phyloP scores from a whole-genome alignment of 371 early-diverging fungal species.

The Mortierella polycephala region DNA sequence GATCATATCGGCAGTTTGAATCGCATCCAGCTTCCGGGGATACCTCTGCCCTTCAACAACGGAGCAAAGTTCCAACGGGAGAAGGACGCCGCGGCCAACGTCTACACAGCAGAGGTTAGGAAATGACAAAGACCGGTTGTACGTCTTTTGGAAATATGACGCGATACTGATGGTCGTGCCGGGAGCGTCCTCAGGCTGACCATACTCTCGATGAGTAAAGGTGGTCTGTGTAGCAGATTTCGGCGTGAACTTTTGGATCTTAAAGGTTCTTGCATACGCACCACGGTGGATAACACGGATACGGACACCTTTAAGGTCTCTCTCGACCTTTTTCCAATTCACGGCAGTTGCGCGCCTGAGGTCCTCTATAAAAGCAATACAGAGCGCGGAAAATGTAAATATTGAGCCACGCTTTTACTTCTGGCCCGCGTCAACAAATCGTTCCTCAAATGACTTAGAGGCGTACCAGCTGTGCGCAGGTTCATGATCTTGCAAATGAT shows the following conservation, averaged over 20 bases:
- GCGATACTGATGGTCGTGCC: neutral
- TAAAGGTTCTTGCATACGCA: conserved; percentile 69
- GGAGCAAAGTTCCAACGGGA: conserved; percentile 92
- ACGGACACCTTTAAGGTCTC: conserved; percentile 75
- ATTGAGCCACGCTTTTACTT: neutral
- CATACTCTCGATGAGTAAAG: conserved; percentile 58
- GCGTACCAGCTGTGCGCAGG: conserved; percentile 47
- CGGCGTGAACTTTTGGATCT: conserved; percentile 70
- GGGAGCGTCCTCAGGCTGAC: neutral
- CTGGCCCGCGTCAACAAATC: neutral
- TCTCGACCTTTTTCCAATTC: conserved; percentile 60
- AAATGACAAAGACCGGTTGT: conserved; percentile 72
- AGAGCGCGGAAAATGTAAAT: neutral
- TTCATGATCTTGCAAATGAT: conserved; percentile 61
- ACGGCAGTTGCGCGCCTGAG: conserved; percentile 14
- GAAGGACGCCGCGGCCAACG: conserved; percentile 62
- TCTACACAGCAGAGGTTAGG: conserved; percentile 86
- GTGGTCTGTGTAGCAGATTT: conserved; percentile 72
- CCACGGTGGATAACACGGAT: conserved; percentile 79
- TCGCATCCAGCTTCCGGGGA: conserved; percentile 79
- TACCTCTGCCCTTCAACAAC: conserved; percentile 82
- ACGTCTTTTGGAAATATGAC: conserved; percentile 74
- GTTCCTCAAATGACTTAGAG: neutral
- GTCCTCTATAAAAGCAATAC: conserved; percentile 55
- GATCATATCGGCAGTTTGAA: conserved; percentile 92